phyloP scores from a whole-genome alignment of 345 rosid genomes.

The Bretschneidera sinensis region DNA sequence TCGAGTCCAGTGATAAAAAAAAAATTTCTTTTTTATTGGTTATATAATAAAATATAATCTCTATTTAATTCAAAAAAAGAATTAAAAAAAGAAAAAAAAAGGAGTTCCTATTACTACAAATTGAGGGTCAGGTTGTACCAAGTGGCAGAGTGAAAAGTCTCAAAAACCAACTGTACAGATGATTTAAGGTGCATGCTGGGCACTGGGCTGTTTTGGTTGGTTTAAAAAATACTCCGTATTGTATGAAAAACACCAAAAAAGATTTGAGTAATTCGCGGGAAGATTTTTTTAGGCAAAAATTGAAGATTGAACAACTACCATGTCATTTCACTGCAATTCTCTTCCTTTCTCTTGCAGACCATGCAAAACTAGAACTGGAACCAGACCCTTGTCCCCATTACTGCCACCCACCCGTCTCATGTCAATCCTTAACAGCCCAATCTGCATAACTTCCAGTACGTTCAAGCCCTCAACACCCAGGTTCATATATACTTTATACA shows the following conservation, averaged over 20 bases:
- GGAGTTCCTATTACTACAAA: not conserved
- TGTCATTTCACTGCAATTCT: constrained; percentile 38
- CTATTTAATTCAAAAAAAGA: too few species aligned
- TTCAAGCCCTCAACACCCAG: constrained; percentile 31
- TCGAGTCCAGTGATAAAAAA: too few species aligned
- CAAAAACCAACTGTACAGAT: constrained; percentile 6
- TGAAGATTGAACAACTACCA: constrained; percentile 6
- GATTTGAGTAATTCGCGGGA: not conserved
- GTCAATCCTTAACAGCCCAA: constrained; percentile 9
- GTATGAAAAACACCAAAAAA: not conserved
- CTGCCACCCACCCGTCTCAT: constrained; percentile 20
- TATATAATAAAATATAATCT: too few species aligned
- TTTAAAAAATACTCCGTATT: not conserved
- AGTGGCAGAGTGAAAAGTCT: constrained; percentile 28
- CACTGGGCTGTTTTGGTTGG: not conserved
- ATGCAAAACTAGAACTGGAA: constrained; percentile 18
- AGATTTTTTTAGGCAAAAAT: not conserved
- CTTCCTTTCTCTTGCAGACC: constrained; percentile 24
- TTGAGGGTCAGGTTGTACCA: constrained; percentile 14
- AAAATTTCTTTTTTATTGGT: too few species aligned
- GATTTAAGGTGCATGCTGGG: not conserved
- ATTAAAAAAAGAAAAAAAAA: not conserved
- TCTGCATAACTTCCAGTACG: constrained; percentile 15
- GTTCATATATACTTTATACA: not conserved
- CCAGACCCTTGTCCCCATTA: constrained; percentile 20